These are phyloP conservation scores for Aspergillaceae sp. DNA, from an alignment of 2,329 filamentous ascomycete species.

Conservation along the genomic window DNA sequence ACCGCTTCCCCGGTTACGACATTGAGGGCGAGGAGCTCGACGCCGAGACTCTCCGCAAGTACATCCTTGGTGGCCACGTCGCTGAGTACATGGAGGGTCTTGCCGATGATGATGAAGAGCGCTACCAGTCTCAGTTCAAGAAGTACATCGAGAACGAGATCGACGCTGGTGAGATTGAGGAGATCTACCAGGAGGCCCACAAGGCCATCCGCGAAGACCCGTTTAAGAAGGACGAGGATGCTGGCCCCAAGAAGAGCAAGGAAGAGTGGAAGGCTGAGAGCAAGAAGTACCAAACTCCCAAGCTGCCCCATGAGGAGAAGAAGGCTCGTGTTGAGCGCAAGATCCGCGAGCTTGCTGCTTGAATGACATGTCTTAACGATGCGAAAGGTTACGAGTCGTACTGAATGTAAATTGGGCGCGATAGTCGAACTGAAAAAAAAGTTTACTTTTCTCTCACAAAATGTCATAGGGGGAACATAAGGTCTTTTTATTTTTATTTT, in stretches of 20 bases:
- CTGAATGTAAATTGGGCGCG: constrained; percentile 15
- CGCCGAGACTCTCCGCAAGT: constrained; percentile 92
- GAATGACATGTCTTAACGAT: constrained; percentile 17
- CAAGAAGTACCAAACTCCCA: constrained; percentile 72
- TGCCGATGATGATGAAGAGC: constrained; percentile 99
- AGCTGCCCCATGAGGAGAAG: constrained; percentile 79
- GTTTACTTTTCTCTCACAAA: constrained; percentile 15
- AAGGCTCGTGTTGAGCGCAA: constrained; percentile 75
- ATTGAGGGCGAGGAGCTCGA: constrained; percentile 97
- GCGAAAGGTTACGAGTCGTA: constrained; percentile 7
- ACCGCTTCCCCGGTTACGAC: constrained; percentile 98
- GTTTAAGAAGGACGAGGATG: constrained; percentile 77
- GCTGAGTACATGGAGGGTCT: constrained; percentile 99
- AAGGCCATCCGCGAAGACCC: constrained; percentile 95
- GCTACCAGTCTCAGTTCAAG: constrained; percentile 96
- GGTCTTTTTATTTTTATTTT: constrained; percentile 8
- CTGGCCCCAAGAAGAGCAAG: constrained; percentile 86
- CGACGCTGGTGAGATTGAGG: constrained; percentile 94
- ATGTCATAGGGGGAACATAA: constrained; percentile 17
- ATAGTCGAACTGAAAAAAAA: constrained; percentile 16
- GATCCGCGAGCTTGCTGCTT: constrained; percentile 66
- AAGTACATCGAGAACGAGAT: constrained; percentile 96
- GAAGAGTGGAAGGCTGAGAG: constrained; percentile 94
- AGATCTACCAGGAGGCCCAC: constrained; percentile 91
- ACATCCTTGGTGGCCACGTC: constrained; percentile 97